Evolutionary conservation across 2,329 filamentous ascomycete genomes (phyloP).

Genomic region (Aspergillus thermomutatus): DNA sequence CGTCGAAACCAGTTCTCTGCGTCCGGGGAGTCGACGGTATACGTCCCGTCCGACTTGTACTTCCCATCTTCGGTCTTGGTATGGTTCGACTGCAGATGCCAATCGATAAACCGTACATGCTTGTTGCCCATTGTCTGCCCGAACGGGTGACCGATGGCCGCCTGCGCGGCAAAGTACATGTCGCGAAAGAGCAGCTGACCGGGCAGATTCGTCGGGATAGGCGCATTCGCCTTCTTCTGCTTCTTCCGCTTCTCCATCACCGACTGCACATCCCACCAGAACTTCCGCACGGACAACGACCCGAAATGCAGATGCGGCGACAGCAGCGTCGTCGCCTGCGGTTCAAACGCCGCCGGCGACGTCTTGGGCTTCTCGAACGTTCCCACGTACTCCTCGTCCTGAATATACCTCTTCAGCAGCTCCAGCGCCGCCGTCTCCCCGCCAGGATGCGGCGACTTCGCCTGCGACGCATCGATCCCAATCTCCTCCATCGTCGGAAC

Average conservation of each 20-base stretch:
- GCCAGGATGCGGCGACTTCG: conserved; percentile 65
- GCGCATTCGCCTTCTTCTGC: conserved; percentile 51
- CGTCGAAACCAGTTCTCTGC: conserved; percentile 65
- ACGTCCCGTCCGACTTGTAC: conserved; percentile 54
- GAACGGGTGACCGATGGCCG: conserved; percentile 62
- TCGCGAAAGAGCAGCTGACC: conserved; percentile 75
- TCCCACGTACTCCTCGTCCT: conserved; percentile 63
- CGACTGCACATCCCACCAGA: conserved; percentile 69
- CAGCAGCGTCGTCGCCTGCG: conserved; percentile 69
- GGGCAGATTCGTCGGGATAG: conserved; percentile 64
- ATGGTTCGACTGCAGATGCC: conserved; percentile 66
- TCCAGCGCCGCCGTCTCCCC: conserved; percentile 66
- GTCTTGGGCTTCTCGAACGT: conserved; percentile 75
- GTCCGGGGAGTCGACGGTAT: conserved; percentile 60
- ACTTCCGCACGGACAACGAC: conserved; percentile 64
- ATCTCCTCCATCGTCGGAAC: conserved; percentile 70
- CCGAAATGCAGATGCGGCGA: conserved; percentile 75
- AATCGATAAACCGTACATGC: conserved; percentile 71
- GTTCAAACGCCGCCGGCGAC: conserved; percentile 69
- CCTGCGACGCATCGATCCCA: conserved; percentile 54
- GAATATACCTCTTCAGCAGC: conserved; percentile 57
- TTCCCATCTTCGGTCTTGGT: conserved; percentile 32
- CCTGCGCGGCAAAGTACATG: conserved; percentile 80
- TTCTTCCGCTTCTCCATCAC: conserved; percentile 57
- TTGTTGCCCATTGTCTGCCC: conserved; percentile 63